These are phyloP conservation scores for Oidiodendron maius DNA, from an alignment of 495 filamentous ascomycete species.

Conservation along the genomic window DNA sequence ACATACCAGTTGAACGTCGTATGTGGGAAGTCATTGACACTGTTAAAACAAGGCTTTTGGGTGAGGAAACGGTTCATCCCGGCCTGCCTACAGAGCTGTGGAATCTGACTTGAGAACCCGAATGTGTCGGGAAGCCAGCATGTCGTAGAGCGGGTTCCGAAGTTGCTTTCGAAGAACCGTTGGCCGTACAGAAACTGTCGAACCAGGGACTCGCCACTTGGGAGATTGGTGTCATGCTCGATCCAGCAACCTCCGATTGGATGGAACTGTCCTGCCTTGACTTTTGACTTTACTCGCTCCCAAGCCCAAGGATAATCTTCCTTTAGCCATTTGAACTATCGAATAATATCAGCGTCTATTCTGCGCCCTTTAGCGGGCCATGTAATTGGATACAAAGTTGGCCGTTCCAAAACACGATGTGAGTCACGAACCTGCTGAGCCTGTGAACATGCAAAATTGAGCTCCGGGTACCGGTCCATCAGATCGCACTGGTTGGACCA, in stretches of 20 bases:
- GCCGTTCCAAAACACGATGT: neutral
- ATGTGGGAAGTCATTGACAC: constrained; percentile 79
- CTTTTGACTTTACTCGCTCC: constrained; percentile 67
- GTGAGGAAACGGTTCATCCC: constrained; percentile 77
- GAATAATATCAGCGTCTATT: neutral
- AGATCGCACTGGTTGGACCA: constrained; percentile 75
- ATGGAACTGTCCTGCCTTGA: constrained; percentile 69
- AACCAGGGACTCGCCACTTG: constrained; percentile 67
- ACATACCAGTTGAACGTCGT: constrained; percentile 66
- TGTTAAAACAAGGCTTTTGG: constrained; percentile 63
- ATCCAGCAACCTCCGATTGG: constrained; percentile 78
- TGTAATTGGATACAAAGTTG: neutral
- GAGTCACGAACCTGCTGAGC: constrained; percentile 49
- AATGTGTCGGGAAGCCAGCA: constrained; percentile 80
- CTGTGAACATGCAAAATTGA: constrained; percentile 65
- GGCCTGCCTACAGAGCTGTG: constrained; percentile 64
- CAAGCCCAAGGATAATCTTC: constrained; percentile 62
- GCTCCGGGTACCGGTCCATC: constrained; percentile 70
- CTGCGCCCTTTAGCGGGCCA: neutral
- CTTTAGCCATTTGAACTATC: constrained; percentile 67
- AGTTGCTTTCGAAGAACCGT: constrained; percentile 68
- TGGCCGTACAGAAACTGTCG: constrained; percentile 73
- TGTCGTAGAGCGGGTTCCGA: constrained; percentile 63
- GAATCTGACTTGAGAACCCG: constrained; percentile 70
- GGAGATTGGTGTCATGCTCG: constrained; percentile 77